phyloP scores from a whole-genome alignment of 345 rosid genomes.

The Syzygium grande region DNA sequence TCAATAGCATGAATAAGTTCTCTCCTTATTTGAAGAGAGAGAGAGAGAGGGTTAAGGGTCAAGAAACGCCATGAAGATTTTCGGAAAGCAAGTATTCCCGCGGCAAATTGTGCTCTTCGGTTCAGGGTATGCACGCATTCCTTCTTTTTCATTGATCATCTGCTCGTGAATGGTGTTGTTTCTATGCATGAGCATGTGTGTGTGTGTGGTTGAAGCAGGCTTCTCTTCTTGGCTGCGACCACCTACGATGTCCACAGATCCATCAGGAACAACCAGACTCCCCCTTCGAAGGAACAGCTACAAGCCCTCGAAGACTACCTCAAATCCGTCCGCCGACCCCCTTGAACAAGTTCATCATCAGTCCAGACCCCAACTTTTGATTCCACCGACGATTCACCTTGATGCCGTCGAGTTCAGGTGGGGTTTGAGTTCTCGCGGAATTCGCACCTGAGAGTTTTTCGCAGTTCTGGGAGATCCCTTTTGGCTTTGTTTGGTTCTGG shows the following conservation, averaged over 20 bases:
- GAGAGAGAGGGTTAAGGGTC: neutral
- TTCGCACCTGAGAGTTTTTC: neutral
- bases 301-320: constrained; percentile 11
- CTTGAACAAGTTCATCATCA: neutral
- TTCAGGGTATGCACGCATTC: constrained; percentile 5
- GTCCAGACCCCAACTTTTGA: neutral
- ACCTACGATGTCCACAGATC: constrained; percentile 22
- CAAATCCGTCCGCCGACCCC: constrained; percentile 5
- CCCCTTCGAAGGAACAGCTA: constrained; percentile 12
- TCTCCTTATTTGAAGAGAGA: neutral
- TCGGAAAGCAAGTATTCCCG: constrained; percentile 8
- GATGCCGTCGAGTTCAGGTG: neutral
- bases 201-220: neutral
- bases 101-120: constrained; percentile 9
- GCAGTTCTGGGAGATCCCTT: neutral
- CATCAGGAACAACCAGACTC: constrained; percentile 15
- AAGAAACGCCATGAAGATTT: constrained; percentile 5
- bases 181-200: neutral
- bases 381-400: neutral
- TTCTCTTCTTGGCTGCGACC: constrained; percentile 11
- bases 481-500: neutral
- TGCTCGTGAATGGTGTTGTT: neutral
- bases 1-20: neutral
- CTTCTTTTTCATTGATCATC: neutral
- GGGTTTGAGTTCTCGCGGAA: neutral